Conservation (phyloP, 495 filamentous ascomycete genomes). For the Penicillium crystallinum region DNA sequence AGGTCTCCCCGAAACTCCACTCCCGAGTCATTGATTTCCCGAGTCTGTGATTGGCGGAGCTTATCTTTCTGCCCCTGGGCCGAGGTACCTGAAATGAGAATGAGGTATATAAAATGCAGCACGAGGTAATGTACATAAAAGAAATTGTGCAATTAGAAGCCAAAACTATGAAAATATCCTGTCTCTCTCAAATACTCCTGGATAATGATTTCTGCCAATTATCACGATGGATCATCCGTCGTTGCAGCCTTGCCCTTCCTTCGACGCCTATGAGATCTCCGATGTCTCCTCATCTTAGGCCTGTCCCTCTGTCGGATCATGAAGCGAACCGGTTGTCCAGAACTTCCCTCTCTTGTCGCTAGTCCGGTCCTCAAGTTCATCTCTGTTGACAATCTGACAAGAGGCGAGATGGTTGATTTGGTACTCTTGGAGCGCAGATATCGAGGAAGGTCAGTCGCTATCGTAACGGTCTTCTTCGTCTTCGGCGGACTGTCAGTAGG, state of each 20-base stretch:
- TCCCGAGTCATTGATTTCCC: not conserved
- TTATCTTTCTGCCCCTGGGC: not conserved
- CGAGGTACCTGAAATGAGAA: not conserved
- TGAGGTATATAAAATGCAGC: not conserved
- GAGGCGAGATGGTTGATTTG: not conserved
- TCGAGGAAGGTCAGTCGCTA: not conserved
- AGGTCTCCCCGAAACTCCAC: not conserved
- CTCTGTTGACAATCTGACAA: not conserved
- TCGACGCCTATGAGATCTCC: not conserved
- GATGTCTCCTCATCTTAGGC: not conserved
- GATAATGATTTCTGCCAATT: not conserved
- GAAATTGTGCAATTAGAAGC: not conserved
- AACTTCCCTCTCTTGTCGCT: not conserved
- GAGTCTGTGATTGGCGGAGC: slow-evolving; percentile 2
- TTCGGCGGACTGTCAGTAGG: not conserved
- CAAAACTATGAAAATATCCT: not conserved
- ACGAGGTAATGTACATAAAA: not conserved
- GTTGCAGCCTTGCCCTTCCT: not conserved
- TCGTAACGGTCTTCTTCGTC: not conserved
- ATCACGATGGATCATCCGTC: not conserved
- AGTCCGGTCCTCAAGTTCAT: not conserved
- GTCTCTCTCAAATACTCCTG: not conserved
- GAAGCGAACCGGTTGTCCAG: not conserved
- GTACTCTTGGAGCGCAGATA: not conserved
- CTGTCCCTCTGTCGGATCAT: not conserved